These are phyloP conservation scores for Apiospora arundinis DNA, from an alignment of 2,329 filamentous ascomycete species.

Conservation along the genomic window DNA sequence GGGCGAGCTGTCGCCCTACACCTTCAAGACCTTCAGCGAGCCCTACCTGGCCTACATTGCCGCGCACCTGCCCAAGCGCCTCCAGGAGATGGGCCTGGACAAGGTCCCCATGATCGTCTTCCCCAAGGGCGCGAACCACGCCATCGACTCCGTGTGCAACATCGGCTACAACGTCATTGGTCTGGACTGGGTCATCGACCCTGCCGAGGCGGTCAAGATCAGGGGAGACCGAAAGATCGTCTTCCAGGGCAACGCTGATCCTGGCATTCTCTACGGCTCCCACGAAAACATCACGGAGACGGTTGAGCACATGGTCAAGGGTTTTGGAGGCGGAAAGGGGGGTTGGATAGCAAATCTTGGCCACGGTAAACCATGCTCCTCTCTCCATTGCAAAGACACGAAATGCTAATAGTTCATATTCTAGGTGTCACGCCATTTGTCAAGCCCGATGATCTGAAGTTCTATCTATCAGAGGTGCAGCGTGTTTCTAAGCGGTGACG, in stretches of 20 bases:
- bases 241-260: slow-evolving; percentile 95
- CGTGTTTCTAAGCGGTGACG: slow-evolving; percentile 59
- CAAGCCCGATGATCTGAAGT: slow-evolving; percentile 89
- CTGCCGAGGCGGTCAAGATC: slow-evolving; percentile 80
- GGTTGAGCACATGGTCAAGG: slow-evolving; percentile 85
- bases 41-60: slow-evolving; percentile 89
- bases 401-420: slow-evolving; percentile 7
- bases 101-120: slow-evolving; percentile 97
- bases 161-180: slow-evolving; percentile 93
- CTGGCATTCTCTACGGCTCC: slow-evolving; percentile 88
- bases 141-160: slow-evolving; percentile 84
- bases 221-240: slow-evolving; percentile 77
- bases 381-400: not conserved
- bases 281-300: slow-evolving; percentile 80
- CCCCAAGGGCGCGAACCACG: slow-evolving; percentile 97
- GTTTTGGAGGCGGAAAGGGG: slow-evolving; percentile 78
- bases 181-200: slow-evolving; percentile 93
- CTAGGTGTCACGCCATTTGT: slow-evolving; percentile 92
- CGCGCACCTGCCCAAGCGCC: slow-evolving; percentile 74
- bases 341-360: slow-evolving; percentile 98
- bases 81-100: slow-evolving; percentile 77
- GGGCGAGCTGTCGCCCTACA: slow-evolving; percentile 83
- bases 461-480: slow-evolving; percentile 94
- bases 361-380: slow-evolving; percentile 70
- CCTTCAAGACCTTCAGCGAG: slow-evolving; percentile 84